Conservation (phyloP, 2,329 filamentous ascomycete species). For the Incumbomyces delicatus region DNA sequence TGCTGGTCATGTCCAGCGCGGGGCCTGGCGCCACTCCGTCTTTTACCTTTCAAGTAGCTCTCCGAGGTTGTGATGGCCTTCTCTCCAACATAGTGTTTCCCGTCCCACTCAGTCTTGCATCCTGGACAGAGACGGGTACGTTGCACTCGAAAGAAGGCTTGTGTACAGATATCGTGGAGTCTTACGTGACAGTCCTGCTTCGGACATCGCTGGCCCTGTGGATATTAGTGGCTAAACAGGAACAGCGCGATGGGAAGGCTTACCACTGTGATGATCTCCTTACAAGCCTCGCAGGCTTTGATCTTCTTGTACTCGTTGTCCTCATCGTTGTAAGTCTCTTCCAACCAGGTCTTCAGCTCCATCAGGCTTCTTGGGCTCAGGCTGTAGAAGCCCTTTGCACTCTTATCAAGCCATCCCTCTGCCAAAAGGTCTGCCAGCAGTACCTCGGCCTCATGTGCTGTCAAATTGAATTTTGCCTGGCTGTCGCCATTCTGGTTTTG, state of each 20-base stretch:
- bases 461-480: constrained; percentile 46
- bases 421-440: constrained; percentile 60
- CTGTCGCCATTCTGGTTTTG: constrained; percentile 28
- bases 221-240: not conserved
- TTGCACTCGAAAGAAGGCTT: constrained; percentile 61
- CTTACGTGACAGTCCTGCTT: constrained; percentile 58
- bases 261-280: constrained; percentile 72
- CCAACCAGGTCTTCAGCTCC: constrained; percentile 73
- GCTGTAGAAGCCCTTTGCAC: constrained; percentile 59
- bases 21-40: constrained; percentile 18
- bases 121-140: constrained; percentile 54
- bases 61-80: constrained; percentile 32
- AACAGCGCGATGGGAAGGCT: constrained; percentile 15
- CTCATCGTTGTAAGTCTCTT: constrained; percentile 78
- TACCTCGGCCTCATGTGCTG: constrained; percentile 65
- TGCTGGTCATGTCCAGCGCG: constrained; percentile 1
- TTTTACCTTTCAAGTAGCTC: constrained; percentile 21
- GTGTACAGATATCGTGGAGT: constrained; percentile 67
- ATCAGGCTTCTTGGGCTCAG: constrained; percentile 69
- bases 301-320: constrained; percentile 58
- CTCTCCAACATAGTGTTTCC: constrained; percentile 44
- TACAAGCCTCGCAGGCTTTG: constrained; percentile 80
- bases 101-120: constrained; percentile 44
- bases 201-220: constrained; percentile 61
- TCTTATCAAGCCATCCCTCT: constrained; percentile 79